A percentile compares a stretch with the other conserved stretches of the same genome.
Evolutionary conservation across 1,284 basidiomycete species (phyloP).

Genomic region (Anthracocystis walkeri): DNA sequence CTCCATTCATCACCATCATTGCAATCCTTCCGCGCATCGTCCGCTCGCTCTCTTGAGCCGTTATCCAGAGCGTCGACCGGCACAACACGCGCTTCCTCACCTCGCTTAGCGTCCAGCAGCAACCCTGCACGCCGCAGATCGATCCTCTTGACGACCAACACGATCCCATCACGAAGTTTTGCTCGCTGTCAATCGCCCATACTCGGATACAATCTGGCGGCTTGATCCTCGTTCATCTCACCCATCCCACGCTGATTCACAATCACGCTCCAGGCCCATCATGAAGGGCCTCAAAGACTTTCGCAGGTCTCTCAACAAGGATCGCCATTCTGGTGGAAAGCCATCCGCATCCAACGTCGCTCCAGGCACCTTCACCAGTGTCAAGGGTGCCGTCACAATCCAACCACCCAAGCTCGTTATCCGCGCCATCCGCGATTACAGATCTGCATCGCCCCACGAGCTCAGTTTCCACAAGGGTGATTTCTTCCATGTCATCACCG

Average conservation of each 20-base stretch:
- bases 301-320: conserved; percentile 64
- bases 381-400: conserved; percentile 55
- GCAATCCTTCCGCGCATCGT: neutral
- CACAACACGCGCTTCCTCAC: neutral
- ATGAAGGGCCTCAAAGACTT: conserved; percentile 68
- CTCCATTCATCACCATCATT: neutral
- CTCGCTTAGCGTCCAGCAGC: neutral
- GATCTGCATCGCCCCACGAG: conserved; percentile 82
- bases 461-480: conserved; percentile 93
- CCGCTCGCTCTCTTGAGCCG: neutral
- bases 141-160: conserved; percentile 7
- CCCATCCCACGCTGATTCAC: neutral
- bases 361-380: conserved; percentile 46
- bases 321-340: conserved; percentile 54
- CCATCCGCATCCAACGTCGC: conserved; percentile 22
- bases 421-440: conserved; percentile 80
- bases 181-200: neutral
- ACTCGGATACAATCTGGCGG: neutral
- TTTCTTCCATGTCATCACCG: conserved; percentile 94
- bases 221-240: neutral
- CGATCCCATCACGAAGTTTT: conserved; percentile 8
- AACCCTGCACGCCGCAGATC: neutral
- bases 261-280: neutral
- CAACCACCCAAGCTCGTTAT: conserved; percentile 93
- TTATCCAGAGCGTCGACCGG: neutral